Evolutionary conservation across 2,329 filamentous ascomycete species (phyloP), one percentile per base, ranked within the genome.

Genomic region (Phaeosphaeriaceae sp.): DNA sequence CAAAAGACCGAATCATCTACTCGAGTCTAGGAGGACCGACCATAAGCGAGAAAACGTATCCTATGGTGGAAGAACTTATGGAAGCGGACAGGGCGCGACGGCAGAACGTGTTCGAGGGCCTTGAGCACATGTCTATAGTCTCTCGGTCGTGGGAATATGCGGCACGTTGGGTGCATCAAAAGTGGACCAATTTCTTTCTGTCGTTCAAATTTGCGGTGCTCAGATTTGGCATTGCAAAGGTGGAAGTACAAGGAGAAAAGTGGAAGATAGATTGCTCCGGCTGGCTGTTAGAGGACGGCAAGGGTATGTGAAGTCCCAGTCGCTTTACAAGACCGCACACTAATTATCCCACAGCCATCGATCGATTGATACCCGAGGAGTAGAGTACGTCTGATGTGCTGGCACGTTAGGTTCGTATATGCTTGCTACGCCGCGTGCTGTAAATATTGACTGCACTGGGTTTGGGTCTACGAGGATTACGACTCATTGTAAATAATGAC

Each of bases 181-280:
- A 73, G 52, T 76, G 73, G 73, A 76, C 70, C 9, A 72, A 68
- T 22, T 77, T 77, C 64, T 77, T 77, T 47, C 51, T 74, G 30
- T 64, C 60, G 10, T 77, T 77, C 64, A 77, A 77, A 53, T 75
- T 73, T 42, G 70, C 71, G 5, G 71, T 77, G 10, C 53, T 76
- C 35, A 66, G 70, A 22, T 77, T 76, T 40, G 73, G 74, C 3
- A 71, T 73, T 49, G 70, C 69, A 3, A 65, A 69, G 11, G 61
- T 77, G 3, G 63, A 74, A 49, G 71, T 75, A 2, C 58, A 70
- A 17, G 73, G 67, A 7, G 66, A 70, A 17, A 75, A 74, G 52
- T 77, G 74, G 74, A 77, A 77, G 61, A 70, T 77, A 49, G 75
- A 77, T 53, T 77, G 74, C 56, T 69, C 68, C 13, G 75, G 73